Evolutionary conservation across 805 yeast species (phyloP).

Genomic region (Candida easanensis): DNA sequence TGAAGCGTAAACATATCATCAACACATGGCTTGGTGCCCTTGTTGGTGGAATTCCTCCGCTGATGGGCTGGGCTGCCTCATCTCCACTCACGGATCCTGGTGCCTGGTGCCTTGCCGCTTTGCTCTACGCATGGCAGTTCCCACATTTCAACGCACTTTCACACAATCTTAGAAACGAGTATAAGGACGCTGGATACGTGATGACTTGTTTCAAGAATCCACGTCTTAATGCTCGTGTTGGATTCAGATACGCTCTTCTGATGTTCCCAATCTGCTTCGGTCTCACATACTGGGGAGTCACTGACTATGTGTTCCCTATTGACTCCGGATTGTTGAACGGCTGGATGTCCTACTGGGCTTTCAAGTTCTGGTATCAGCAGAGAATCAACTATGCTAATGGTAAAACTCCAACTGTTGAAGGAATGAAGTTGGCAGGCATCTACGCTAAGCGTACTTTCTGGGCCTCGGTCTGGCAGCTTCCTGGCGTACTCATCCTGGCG

Average conservation of each 20-base stretch:
- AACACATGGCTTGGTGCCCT: constrained; percentile 99
- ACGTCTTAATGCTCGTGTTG: constrained; percentile 86
- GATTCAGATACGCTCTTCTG: constrained; percentile 81
- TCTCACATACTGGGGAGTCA: constrained; percentile 69
- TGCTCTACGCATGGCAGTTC: constrained; percentile 96
- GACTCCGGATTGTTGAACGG: constrained; percentile 82
- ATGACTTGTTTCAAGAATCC: constrained; percentile 97
- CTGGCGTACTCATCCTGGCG: constrained; percentile 84
- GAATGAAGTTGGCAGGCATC: constrained; percentile 53
- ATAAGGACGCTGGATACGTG: constrained; percentile 91
- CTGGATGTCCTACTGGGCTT: constrained; percentile 82
- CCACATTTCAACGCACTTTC: constrained; percentile 95
- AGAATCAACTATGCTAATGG: constrained; percentile 47
- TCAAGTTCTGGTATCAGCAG: constrained; percentile 84
- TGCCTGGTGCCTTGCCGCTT: constrained; percentile 89
- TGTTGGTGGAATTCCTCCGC: constrained; percentile 98
- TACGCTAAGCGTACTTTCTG: constrained; percentile 87
- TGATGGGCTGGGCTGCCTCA: constrained; percentile 99
- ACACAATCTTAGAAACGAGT: constrained; percentile 84
- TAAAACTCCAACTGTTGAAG: constrained; percentile 48
- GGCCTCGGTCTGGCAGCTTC: constrained; percentile 93
- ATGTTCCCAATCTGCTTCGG: constrained; percentile 95
- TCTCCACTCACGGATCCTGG: constrained; percentile 80
- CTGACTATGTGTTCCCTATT: constrained; percentile 76
- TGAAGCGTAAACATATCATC: constrained; percentile 78